Evolutionary conservation across 2,329 filamentous ascomycete species (phyloP).

Genomic region (Akanthomyces dipterigenus): DNA sequence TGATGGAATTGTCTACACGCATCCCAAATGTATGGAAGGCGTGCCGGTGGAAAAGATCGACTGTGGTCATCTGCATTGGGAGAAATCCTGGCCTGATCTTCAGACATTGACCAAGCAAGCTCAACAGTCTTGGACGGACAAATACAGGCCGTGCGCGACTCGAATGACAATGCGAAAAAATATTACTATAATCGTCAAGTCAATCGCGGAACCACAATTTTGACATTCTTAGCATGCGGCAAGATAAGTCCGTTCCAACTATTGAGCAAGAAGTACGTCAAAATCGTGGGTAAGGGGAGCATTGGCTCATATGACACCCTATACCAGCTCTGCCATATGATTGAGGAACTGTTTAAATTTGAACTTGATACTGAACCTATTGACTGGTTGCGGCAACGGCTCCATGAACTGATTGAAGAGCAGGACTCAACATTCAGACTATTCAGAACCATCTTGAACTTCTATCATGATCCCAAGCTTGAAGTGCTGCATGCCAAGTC

Average conservation of each 20-base stretch:
- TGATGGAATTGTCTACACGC: constrained; percentile 42
- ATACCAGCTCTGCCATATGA: constrained; percentile 39
- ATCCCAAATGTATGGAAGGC: constrained; percentile 26
- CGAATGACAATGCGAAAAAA: constrained; percentile 30
- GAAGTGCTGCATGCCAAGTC: too few species aligned
- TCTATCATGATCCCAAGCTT: constrained; percentile 18
- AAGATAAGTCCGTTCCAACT: constrained; percentile 51
- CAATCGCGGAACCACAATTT: constrained; percentile 44
- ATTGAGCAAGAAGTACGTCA: constrained; percentile 43
- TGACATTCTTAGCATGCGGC: constrained; percentile 43
- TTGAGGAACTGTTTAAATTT: constrained; percentile 48
- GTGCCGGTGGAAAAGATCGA: neutral
- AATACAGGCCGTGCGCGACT: constrained; percentile 33
- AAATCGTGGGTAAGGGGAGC: constrained; percentile 27
- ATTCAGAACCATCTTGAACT: constrained; percentile 41
- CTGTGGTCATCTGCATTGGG: constrained; percentile 45
- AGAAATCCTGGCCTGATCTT: constrained; percentile 43
- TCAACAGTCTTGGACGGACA: constrained; percentile 41
- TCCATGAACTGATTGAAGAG: too few species aligned
- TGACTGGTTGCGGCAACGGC: constrained; percentile 47
- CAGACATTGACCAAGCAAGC: constrained; percentile 35
- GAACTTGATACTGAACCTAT: constrained; percentile 44
- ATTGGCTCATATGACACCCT: constrained; percentile 43
- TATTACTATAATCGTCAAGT: constrained; percentile 50
- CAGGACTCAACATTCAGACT: constrained; percentile 39